Conservation (phyloP, 2,329 filamentous ascomycete species). For the Pyrenophora tritici-repentis region DNA sequence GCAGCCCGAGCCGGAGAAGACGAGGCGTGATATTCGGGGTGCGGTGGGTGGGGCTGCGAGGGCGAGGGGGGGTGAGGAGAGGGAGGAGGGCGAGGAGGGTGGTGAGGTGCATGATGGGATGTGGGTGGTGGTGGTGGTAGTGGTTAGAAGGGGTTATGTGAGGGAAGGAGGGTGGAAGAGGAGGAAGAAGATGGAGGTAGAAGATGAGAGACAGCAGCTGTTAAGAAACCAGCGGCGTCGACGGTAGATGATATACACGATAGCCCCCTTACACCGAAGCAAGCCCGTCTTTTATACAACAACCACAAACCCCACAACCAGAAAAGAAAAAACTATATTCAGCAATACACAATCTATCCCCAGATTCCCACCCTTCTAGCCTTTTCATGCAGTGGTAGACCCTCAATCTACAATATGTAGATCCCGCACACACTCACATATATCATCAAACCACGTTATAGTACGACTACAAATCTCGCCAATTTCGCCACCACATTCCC, state of each 20-base stretch:
- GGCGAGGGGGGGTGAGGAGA: conserved; percentile 19
- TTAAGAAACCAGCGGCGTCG: neutral
- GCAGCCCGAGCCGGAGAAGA: conserved; percentile 37
- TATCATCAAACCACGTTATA: too few relatives aligned
- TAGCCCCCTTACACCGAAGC: neutral
- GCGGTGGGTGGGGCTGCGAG: conserved; percentile 26
- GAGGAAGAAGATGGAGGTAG: neutral
- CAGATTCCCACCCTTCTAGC: too few relatives aligned
- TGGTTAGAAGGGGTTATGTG: neutral
- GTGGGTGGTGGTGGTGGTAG: too few relatives aligned
- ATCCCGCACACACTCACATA: too few relatives aligned
- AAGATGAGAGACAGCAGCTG: neutral
- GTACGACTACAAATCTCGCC: too few relatives aligned
- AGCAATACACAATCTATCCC: too few relatives aligned
- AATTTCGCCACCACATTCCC: too few relatives aligned
- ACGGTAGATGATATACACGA: too few relatives aligned
- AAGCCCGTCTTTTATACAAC: neutral
- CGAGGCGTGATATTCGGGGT: conserved; percentile 32
- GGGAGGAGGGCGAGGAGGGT: conserved; percentile 16
- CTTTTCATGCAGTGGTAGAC: too few relatives aligned
- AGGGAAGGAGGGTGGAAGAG: neutral
- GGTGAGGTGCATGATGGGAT: conserved; percentile 23
- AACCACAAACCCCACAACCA: too few relatives aligned
- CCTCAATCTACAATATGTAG: too few relatives aligned
- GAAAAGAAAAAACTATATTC: too few relatives aligned